These are phyloP conservation scores for Ogataea angusta DNA, from an alignment of 805 yeast species.

Conservation along the genomic window DNA sequence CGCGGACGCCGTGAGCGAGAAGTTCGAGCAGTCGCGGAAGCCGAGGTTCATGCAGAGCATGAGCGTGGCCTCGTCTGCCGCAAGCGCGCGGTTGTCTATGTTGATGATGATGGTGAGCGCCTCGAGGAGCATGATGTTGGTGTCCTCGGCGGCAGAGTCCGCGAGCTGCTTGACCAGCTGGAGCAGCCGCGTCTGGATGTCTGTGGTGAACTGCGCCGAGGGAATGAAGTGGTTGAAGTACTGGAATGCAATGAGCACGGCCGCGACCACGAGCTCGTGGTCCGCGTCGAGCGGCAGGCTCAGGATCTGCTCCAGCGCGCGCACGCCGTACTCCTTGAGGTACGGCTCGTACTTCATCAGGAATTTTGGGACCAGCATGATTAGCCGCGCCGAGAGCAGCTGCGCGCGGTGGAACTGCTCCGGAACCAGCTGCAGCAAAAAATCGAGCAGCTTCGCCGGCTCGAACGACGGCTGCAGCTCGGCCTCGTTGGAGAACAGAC, in stretches of 20 bases:
- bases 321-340: slow-evolving; percentile 23
- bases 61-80: slow-evolving; percentile 38
- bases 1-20: slow-evolving; percentile 64
- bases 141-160: slow-evolving; percentile 72
- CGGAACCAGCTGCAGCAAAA: slow-evolving; percentile 16
- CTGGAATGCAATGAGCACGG: slow-evolving; percentile 47
- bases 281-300: slow-evolving; percentile 23
- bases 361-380: slow-evolving; percentile 54
- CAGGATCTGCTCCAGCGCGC: slow-evolving; percentile 24
- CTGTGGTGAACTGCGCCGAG: slow-evolving; percentile 20
- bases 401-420: slow-evolving; percentile 20
- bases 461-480: slow-evolving; percentile 22
- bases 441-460: slow-evolving; percentile 24
- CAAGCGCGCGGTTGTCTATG: slow-evolving; percentile 37
- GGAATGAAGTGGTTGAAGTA: slow-evolving; percentile 35
- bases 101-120: slow-evolving; percentile 57
- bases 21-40: slow-evolving; percentile 69
- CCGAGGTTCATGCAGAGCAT: slow-evolving; percentile 62
- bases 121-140: slow-evolving; percentile 71
- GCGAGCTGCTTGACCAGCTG: slow-evolving; percentile 42
- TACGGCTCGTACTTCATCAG: slow-evolving; percentile 47
- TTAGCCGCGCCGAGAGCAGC: slow-evolving; percentile 46
- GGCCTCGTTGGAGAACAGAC: slow-evolving; percentile 41
- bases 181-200: slow-evolving; percentile 30
- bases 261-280: slow-evolving; percentile 21